Evolutionary conservation across 148 eudicot species (phyloP).

Genomic region (Hydrangea macrophylla): DNA sequence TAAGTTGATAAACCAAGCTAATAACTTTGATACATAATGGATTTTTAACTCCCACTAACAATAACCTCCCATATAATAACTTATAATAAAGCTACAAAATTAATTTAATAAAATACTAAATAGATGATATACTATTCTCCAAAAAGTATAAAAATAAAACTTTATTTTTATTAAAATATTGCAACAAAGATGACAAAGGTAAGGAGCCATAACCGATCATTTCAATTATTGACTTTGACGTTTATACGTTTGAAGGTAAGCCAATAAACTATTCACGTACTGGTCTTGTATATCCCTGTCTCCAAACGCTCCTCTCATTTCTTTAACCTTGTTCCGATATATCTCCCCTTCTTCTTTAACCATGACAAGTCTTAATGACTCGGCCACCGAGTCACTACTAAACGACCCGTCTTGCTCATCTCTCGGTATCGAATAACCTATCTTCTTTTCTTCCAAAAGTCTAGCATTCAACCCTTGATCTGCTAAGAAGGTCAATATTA

Average conservation of each 20-base stretch:
- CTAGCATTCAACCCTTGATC: constrained; percentile 16
- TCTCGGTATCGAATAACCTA: constrained; percentile 14
- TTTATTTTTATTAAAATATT: too few relatives aligned
- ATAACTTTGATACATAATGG: too few relatives aligned
- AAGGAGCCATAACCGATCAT: too few relatives aligned
- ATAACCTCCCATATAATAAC: too few relatives aligned
- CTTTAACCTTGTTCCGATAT: constrained; percentile 11
- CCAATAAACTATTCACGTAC: constrained; percentile 7
- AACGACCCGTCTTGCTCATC: constrained; percentile 17
- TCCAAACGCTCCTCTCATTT: constrained; percentile 13
- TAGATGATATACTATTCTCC: too few relatives aligned
- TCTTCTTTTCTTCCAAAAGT: constrained; percentile 17
- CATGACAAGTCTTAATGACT: constrained; percentile 18
- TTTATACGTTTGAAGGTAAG: constrained; percentile 11
- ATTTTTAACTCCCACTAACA: too few relatives aligned
- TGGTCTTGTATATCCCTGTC: constrained; percentile 13
- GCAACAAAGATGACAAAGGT: too few relatives aligned
- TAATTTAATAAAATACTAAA: too few relatives aligned
- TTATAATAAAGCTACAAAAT: too few relatives aligned
- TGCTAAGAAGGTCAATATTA: background rate
- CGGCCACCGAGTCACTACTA: constrained; percentile 10
- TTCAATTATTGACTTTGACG: too few relatives aligned
- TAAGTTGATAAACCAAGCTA: too few relatives aligned
- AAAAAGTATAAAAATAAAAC: too few relatives aligned
- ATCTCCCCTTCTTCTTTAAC: constrained; percentile 10